Percentiles rank a stretch among this genome's conserved stretches.
phyloP scores from a whole-genome alignment of 495 filamentous ascomycete species.

The Penicillium herquei region DNA sequence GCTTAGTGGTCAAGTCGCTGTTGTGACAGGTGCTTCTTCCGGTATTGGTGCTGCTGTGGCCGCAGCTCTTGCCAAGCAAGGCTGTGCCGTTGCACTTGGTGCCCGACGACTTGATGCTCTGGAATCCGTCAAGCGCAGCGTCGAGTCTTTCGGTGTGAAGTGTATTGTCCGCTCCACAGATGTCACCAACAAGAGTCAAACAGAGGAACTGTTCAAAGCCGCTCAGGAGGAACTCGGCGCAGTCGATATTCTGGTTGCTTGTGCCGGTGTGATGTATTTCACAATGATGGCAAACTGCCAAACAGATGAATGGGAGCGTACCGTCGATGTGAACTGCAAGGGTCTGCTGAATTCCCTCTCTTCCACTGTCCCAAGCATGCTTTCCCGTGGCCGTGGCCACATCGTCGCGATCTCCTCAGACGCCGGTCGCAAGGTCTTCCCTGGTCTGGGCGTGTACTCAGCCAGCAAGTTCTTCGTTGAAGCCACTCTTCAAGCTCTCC shows the following conservation, averaged over 20 bases:
- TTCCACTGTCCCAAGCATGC: constrained; percentile 59
- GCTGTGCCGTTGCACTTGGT: constrained; percentile 60
- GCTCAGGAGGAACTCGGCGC: constrained; percentile 57
- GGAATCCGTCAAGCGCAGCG: constrained; percentile 51
- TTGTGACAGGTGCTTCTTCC: constrained; percentile 50
- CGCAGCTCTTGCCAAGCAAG: constrained; percentile 50
- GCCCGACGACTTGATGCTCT: constrained; percentile 61
- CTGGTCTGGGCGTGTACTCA: constrained; percentile 66
- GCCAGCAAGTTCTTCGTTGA: constrained; percentile 75
- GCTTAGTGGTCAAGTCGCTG: constrained; percentile 52
- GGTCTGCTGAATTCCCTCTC: constrained; percentile 63
- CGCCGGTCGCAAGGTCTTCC: constrained; percentile 69
- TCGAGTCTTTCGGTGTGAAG: constrained; percentile 50
- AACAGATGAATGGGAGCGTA: constrained; percentile 66
- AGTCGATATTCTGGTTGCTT: constrained; percentile 65
- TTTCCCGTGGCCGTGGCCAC: constrained; percentile 58
- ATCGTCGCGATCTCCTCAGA: constrained; percentile 70
- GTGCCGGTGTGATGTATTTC: constrained; percentile 74
- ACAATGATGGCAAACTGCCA: constrained; percentile 69
- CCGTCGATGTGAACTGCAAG: constrained; percentile 71
- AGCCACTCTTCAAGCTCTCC: constrained; percentile 62
- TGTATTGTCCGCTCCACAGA: constrained; percentile 60
- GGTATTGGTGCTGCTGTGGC: constrained; percentile 53
- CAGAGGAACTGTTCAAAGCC: constrained; percentile 52
- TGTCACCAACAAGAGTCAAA: constrained; percentile 55